Percentiles rank a stretch among this genome's conserved stretches.
These are phyloP conservation scores for Thinopyrum elongatum DNA, from an alignment of 176 grass and related monocot species.

Conservation along the genomic window DNA sequence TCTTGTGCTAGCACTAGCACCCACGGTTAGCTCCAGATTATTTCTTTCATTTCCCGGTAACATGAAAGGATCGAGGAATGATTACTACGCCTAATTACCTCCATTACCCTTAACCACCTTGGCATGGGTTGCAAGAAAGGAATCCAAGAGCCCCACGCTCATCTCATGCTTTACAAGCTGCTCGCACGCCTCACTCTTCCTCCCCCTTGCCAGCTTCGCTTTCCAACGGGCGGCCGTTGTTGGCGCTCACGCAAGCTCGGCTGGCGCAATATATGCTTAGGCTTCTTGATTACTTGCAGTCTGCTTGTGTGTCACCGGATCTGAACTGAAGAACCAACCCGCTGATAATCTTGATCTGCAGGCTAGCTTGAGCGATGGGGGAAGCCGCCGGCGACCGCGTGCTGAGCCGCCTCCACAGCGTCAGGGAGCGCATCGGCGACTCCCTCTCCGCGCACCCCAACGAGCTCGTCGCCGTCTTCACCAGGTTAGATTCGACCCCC, in stretches of 20 bases:
- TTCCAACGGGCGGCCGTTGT: slow-evolving; percentile 28
- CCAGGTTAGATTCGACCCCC: slow-evolving; percentile 45
- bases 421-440: slow-evolving; percentile 80
- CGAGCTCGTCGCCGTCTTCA: slow-evolving; percentile 95
- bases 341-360: not conserved
- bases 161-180: slow-evolving; percentile 13
- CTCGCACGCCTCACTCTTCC: slow-evolving; percentile 19
- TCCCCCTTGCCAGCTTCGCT: slow-evolving; percentile 16
- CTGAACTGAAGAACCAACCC: not conserved
- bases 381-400: slow-evolving; percentile 60
- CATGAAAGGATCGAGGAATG: too few relatives aligned
- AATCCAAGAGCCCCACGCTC: not conserved
- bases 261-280: too few relatives aligned
- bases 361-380: slow-evolving; percentile 57
- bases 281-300: too few relatives aligned
- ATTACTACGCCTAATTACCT: not conserved
- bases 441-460: slow-evolving; percentile 95
- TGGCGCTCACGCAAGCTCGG: not conserved
- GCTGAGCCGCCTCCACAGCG: slow-evolving; percentile 87
- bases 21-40: not conserved
- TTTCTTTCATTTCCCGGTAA: not conserved
- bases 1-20: slow-evolving; percentile 21
- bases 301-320: too few relatives aligned
- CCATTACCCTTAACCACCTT: not conserved
- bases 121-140: slow-evolving; percentile 31